phyloP scores from a whole-genome alignment of 495 filamentous ascomycete species.

The Annulohypoxylon bovei region DNA sequence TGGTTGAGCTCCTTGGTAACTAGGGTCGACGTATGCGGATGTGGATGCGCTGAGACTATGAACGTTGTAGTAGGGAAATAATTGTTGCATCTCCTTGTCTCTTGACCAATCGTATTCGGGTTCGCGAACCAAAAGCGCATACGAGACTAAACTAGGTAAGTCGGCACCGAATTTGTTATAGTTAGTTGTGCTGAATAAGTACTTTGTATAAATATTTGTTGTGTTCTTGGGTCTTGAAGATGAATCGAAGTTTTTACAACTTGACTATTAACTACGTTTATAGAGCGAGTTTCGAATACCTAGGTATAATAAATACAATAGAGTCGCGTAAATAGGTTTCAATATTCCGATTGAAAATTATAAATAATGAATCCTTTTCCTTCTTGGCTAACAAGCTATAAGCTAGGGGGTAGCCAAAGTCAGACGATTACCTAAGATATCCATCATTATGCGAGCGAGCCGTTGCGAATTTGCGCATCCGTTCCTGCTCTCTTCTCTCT shows the following conservation, averaged over 20 bases:
- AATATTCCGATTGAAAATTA: not conserved
- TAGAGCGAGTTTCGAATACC: not conserved
- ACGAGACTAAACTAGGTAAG: not conserved
- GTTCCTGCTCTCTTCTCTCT: slow-evolving; percentile 4
- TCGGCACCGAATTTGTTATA: not conserved
- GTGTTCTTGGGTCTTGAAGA: not conserved
- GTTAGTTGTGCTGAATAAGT: not conserved
- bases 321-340: not conserved
- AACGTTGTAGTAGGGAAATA: not conserved
- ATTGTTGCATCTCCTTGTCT: slow-evolving; percentile 8
- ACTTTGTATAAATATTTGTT: not conserved
- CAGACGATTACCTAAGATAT: not conserved
- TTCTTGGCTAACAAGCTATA: not conserved
- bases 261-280: not conserved
- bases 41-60: not conserved
- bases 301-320: not conserved
- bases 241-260: not conserved
- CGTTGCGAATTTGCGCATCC: not conserved
- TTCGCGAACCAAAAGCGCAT: slow-evolving; percentile 5
- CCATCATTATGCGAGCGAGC: slow-evolving; percentile 4
- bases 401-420: not conserved
- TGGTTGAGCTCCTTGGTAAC: slow-evolving; percentile 3
- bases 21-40: slow-evolving; percentile 16
- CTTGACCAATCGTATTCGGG: slow-evolving; percentile 30
- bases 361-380: not conserved